Conservation (phyloP, 371 early-diverging fungal species). For the Actinomortierella wolfii region DNA sequence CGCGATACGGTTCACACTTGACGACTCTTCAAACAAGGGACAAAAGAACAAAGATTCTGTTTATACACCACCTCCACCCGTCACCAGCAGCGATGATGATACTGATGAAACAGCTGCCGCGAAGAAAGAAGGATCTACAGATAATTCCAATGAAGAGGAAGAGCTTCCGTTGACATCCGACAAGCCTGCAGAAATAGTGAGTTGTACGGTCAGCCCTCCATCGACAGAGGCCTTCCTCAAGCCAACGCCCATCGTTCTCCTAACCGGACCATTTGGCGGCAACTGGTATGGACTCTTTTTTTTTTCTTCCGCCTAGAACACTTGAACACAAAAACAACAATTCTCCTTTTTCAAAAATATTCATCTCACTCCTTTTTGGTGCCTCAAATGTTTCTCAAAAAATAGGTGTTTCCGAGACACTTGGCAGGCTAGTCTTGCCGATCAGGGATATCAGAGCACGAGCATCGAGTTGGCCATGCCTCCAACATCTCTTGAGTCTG, state of each 20-base stretch:
- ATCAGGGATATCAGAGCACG: constrained; percentile 44
- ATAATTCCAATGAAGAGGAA: neutral
- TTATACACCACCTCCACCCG: too few species aligned
- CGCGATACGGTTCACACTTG: neutral
- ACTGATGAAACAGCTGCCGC: neutral
- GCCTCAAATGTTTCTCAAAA: neutral
- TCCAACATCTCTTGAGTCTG: constrained; percentile 14
- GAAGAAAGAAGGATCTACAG: neutral
- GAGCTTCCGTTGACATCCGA: constrained; percentile 17
- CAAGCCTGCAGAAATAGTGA: constrained; percentile 12
- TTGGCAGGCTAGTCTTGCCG: constrained; percentile 37
- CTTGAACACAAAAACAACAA: too few species aligned
- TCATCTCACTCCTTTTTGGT: neutral
- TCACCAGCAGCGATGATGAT: too few species aligned
- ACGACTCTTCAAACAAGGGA: too few species aligned
- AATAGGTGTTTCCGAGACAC: constrained; percentile 40
- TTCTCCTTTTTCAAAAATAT: too few species aligned
- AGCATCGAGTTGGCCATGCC: constrained; percentile 40
- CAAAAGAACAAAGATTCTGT: too few species aligned
- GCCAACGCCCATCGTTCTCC: constrained; percentile 42
- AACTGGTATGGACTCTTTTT: constrained; percentile 21
- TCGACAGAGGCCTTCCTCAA: constrained; percentile 37
- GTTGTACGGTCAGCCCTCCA: constrained; percentile 33
- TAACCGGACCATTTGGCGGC: constrained; percentile 45
- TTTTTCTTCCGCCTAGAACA: too few species aligned